Evolutionary conservation across 2,329 filamentous ascomycete species (phyloP).

Genomic region (Penicillium decumbens): DNA sequence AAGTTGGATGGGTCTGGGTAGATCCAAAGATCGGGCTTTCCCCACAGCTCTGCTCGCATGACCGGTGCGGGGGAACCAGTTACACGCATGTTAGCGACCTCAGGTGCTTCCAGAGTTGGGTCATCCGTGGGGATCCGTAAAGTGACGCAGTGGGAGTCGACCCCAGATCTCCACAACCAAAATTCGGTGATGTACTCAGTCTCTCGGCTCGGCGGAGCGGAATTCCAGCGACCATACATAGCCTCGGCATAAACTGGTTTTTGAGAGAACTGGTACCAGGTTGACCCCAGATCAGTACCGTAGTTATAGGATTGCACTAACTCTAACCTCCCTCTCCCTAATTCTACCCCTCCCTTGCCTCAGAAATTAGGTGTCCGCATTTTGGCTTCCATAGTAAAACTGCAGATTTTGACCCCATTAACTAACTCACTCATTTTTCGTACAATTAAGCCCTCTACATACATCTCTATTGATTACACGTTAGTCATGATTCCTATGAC

Average conservation of each 20-base stretch:
- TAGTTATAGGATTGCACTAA: too few relatives aligned
- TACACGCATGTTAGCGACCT: not conserved
- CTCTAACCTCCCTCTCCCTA: too few relatives aligned
- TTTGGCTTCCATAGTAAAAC: too few relatives aligned
- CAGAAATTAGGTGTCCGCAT: too few relatives aligned
- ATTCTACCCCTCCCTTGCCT: too few relatives aligned
- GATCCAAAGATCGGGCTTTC: not conserved
- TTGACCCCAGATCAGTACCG: too few relatives aligned
- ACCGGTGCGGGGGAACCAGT: not conserved
- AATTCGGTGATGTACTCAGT: not conserved
- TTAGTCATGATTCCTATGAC: too few relatives aligned
- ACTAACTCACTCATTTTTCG: too few relatives aligned
- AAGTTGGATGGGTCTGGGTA: not conserved
- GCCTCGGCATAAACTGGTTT: not conserved
- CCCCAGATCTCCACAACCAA: not conserved
- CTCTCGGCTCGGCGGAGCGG: constrained; percentile 20
- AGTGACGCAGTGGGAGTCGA: not conserved
- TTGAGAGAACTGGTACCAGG: too few relatives aligned
- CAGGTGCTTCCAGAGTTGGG: not conserved
- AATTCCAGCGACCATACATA: not conserved
- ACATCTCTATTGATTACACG: too few relatives aligned
- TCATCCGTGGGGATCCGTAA: not conserved
- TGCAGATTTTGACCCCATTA: too few relatives aligned
- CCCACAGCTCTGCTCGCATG: not conserved
- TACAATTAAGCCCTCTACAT: too few relatives aligned